Evolutionary conservation across 2,329 filamentous ascomycete species (phyloP), one percentile per base, ranked within the genome.

Genomic region (Davidsoniella virescens): DNA sequence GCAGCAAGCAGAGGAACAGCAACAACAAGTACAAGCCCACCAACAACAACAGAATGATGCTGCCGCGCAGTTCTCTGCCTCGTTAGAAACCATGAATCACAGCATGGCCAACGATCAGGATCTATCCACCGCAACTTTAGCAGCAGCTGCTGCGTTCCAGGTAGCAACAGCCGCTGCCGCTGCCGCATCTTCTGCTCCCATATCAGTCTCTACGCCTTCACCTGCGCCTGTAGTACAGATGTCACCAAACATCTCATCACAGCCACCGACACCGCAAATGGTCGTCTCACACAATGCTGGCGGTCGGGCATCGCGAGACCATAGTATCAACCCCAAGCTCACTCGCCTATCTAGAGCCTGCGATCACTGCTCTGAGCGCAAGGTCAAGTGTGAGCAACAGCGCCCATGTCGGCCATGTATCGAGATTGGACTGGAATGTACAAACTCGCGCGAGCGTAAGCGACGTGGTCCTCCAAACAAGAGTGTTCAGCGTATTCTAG

Each of bases 321-420:
- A 66, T 6, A 65, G 63, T 10, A 60, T 68, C 49, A 70, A 69
- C 50, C 67, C 66, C 14, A 76, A 75, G 62, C 63, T 72, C 43
- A 77, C 73, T 25, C 70, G 75, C 5, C 65, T 78, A 29, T 67
- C 75, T 53, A 70, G 75, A 46, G 75, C 75, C 12, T 78, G 75
- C 56, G 75, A 78, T 56, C 73, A 78, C 67, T 78, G 75, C 59
- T 77, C 74, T 52, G 70, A 73, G 61, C 71, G 75, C 52, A 78
- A 78, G 54, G 75, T 78, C 42, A 78, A 78, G 63, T 78, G 74
- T 60, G 73, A 77, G 58, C 73, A 75, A 54, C 64, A 66, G 38
- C 66, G 69, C 18, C 74, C 74, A 1, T 78, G 75, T 57, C 69
- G 68, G 23, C 72, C 74, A 3, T 78, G 75, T 56, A 63, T 65